phyloP scores from a whole-genome alignment of 129 eudicot genomes.

The Artemisia tridentata region DNA sequence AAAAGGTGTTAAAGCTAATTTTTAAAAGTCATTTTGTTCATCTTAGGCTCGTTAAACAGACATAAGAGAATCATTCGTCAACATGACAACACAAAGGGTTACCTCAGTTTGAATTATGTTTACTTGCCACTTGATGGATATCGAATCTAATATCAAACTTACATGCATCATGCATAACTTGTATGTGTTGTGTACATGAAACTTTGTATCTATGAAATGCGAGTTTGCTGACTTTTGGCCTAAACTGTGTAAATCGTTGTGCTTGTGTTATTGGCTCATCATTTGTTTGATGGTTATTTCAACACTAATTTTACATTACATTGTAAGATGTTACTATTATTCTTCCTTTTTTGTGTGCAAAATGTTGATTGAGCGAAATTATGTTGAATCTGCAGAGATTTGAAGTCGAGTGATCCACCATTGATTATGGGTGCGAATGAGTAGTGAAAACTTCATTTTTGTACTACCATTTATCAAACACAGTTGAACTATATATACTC shows the following conservation, averaged over 20 bases:
- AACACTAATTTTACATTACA: not conserved
- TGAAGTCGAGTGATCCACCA: constrained; percentile 31
- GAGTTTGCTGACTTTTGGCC: not conserved
- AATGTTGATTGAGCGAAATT: constrained; percentile 8
- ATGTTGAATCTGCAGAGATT: constrained; percentile 31
- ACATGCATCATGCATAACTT: not conserved
- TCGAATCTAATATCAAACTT: not conserved
- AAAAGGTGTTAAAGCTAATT: not conserved
- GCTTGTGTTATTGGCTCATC: not conserved
- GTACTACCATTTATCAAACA: not conserved
- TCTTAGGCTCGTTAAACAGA: constrained; percentile 56
- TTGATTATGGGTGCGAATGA: constrained; percentile 26
- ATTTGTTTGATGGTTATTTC: not conserved
- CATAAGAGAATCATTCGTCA: constrained; percentile 38
- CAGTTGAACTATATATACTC: too few species aligned
- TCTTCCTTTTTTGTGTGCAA: not conserved
- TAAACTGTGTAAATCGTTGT: not conserved
- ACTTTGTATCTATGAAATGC: constrained; percentile 9
- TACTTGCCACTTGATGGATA: constrained; percentile 8
- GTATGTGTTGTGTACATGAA: not conserved
- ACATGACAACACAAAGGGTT: constrained; percentile 19
- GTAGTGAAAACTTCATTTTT: constrained; percentile 12
- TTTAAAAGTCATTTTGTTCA: constrained; percentile 27
- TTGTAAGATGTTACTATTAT: not conserved
- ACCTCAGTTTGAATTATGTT: too few species aligned